Conservation (phyloP, 768 basidiomycete genomes). For the Boletus subcaerulescens region DNA sequence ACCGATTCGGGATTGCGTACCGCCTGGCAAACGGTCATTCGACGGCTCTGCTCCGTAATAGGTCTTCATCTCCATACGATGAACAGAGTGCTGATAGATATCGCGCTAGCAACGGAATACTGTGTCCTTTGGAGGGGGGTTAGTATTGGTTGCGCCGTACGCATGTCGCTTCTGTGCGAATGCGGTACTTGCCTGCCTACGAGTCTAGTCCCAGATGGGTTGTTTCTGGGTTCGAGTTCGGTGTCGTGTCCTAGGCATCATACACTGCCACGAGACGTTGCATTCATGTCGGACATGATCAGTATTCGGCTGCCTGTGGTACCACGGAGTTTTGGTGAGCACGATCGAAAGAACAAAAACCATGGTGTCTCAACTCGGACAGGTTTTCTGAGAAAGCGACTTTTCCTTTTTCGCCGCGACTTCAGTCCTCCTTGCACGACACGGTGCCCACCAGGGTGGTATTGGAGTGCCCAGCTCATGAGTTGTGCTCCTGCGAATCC, state of each 20-base stretch:
- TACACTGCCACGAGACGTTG: neutral
- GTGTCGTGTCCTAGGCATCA: slow-evolving; percentile 7
- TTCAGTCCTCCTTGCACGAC: neutral
- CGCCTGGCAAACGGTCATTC: neutral
- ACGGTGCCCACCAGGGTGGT: slow-evolving; percentile 17
- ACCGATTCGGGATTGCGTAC: slow-evolving; percentile 8
- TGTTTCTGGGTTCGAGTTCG: neutral
- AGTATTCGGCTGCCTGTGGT: neutral
- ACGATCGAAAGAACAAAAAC: neutral
- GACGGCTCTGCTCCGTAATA: slow-evolving; percentile 15
- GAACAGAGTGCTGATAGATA: neutral
- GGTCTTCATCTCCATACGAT: neutral
- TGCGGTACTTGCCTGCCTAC: neutral
- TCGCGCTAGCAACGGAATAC: slow-evolving; percentile 5
- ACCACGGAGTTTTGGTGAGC: slow-evolving; percentile 13
- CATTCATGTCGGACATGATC: neutral
- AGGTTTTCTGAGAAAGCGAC: slow-evolving; percentile 14
- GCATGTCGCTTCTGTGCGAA: too few relatives aligned
- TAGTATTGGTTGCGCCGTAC: too few relatives aligned
- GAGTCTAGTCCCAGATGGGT: neutral
- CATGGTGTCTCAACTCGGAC: neutral
- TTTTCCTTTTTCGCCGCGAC: slow-evolving; percentile 10
- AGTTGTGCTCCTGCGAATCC: slow-evolving; percentile 15
- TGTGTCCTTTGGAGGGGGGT: slow-evolving; percentile 3
- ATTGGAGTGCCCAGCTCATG: slow-evolving; percentile 7